Base-by-base conservation (phyloP, 2,329 filamentous ascomycete genomes). In the Apiospora koreana region DNA sequence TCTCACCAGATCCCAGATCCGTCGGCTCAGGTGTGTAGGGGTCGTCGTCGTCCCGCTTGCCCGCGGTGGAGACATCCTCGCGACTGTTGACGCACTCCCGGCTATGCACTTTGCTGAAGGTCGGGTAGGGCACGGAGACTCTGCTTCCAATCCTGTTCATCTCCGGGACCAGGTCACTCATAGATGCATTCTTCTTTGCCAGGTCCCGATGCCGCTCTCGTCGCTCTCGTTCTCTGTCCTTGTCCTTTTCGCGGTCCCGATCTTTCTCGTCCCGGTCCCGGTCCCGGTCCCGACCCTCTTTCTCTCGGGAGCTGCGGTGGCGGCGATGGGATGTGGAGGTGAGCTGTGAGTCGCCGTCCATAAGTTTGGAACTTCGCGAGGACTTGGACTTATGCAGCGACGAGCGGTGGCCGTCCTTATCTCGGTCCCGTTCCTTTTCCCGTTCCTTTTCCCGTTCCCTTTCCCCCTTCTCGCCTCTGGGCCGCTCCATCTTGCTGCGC, bases 21-120 rank as follows among this genome's bases (percentile, higher is more conserved):
- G 92, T 94, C 28, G 91, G 86, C 72, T 94, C 92, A 23, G 93
- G 93, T 1, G 93, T 94, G 66, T 86, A 80, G 1, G 87, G 87
- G 69, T 89, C 41, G 16, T 89, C 41, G 16, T 43, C 85, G 72
- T 74, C 65, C 71, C 76, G 64, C 72, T 72, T 71, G 69, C 69
- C 80, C 72, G 77, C 78, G 50, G 75, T 74, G 31, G 81, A 79
- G 66, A 88, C 74, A 68, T 88, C 85, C 64, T 91, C 88, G 68
- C 84, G 85, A 77, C 89, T 91, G 73, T 89, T 86, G 69, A 97
- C 89, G 62, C 90, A 89, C 83, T 98, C 95, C 81, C 94, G 96
- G 85, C 94, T 97, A 80, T 97, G 94, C 16, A 93, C 93, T 82
- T 97, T 98, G 82, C 77, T 79, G 72, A 80, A 80, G 67, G 64